Conservation (phyloP, 2,329 filamentous ascomycete species). For the Teratosphaeria zuluensis region DNA sequence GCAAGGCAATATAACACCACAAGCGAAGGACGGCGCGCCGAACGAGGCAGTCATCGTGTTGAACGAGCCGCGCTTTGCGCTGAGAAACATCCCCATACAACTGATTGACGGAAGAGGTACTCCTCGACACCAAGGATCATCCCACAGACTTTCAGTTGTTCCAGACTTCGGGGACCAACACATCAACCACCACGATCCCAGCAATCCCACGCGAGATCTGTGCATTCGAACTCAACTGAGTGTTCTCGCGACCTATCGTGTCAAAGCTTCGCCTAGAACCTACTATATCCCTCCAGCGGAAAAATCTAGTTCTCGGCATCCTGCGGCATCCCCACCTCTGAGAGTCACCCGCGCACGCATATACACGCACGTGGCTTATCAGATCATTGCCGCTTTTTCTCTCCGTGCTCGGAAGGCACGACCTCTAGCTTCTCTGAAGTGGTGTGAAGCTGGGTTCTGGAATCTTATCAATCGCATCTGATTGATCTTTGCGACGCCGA, state of each 20-base stretch:
- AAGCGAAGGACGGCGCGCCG: neutral
- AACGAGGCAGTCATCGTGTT: neutral
- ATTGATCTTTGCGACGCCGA: conserved; percentile 1
- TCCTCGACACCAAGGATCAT: neutral
- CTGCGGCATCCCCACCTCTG: neutral
- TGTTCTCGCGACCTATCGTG: neutral
- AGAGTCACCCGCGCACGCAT: neutral
- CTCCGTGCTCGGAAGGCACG: neutral
- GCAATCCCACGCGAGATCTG: neutral
- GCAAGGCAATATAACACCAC: neutral
- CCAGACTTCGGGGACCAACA: neutral
- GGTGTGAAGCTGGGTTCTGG: neutral
- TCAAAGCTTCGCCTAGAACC: no score
- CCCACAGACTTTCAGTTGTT: neutral
- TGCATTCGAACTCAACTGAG: neutral
- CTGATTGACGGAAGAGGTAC: neutral
- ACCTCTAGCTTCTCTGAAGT: neutral
- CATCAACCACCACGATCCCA: neutral
- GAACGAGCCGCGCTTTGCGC: neutral
- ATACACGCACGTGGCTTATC: neutral
- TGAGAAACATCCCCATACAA: neutral
- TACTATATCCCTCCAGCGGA: no score
- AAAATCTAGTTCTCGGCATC: neutral
- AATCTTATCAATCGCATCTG: conserved; percentile 6
- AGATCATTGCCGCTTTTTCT: neutral